A percentile compares a stretch with the other conserved stretches of the same genome.
Evolutionary conservation across 306 rosid genomes (phyloP).

Genomic region (Sophora flavescens): DNA sequence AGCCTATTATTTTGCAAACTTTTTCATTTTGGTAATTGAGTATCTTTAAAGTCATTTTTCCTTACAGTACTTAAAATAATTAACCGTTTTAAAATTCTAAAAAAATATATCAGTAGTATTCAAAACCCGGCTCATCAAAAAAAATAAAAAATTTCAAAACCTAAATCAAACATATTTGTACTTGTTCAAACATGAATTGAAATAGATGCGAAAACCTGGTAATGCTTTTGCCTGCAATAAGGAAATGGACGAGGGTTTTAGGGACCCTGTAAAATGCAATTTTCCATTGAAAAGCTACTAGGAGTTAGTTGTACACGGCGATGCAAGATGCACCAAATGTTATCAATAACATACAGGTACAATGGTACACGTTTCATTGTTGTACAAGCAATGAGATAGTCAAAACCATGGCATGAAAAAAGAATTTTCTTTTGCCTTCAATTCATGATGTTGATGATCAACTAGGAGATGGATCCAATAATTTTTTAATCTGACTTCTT

Average conservation of each 20-base stretch:
- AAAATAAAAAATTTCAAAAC: too few relatives aligned
- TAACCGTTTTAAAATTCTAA: too few relatives aligned
- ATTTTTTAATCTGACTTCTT: slow-evolving; percentile 62
- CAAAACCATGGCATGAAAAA: slow-evolving; percentile 31
- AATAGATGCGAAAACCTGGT: not conserved
- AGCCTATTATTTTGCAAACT: not conserved
- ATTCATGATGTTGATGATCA: slow-evolving; percentile 46
- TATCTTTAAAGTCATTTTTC: not conserved
- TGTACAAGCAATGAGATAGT: slow-evolving; percentile 4
- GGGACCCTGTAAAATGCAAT: slow-evolving; percentile 6
- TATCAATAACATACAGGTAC: slow-evolving; percentile 2
- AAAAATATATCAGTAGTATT: not conserved
- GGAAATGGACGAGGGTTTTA: not conserved
- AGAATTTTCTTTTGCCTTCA: not conserved
- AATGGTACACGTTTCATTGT: slow-evolving; percentile 35
- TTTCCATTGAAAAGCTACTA: slow-evolving; percentile 14
- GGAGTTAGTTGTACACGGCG: slow-evolving; percentile 13
- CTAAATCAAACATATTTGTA: not conserved
- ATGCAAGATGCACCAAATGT: slow-evolving; percentile 38
- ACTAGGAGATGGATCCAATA: slow-evolving; percentile 59
- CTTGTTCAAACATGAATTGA: not conserved
- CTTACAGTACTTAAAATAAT: not conserved
- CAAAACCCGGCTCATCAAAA: too few relatives aligned
- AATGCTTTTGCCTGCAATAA: not conserved
- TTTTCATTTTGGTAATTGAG: not conserved